phyloP scores from a whole-genome alignment of 2,329 filamentous ascomycete genomes.

The Elsinoe perseae region DNA sequence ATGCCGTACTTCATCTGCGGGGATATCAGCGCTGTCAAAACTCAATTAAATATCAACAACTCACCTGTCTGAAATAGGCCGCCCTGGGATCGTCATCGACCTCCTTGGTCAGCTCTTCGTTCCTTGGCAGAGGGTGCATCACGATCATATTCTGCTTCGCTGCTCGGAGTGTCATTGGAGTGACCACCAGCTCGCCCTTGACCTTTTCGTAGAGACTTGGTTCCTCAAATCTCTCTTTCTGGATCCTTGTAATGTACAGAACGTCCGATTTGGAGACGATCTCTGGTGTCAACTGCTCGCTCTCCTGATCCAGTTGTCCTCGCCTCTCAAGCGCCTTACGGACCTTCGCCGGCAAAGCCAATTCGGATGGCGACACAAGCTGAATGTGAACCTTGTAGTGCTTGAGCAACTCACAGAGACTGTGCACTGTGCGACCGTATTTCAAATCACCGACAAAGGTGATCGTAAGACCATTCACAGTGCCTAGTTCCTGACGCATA shows the following conservation, averaged over 20 bases:
- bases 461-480: constrained; percentile 88
- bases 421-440: constrained; percentile 92
- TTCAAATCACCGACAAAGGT: constrained; percentile 91
- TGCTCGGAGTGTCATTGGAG: constrained; percentile 81
- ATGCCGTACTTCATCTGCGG: constrained; percentile 90
- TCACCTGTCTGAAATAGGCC: constrained; percentile 98
- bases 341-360: constrained; percentile 69
- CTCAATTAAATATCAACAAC: constrained; percentile 31
- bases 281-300: constrained; percentile 72
- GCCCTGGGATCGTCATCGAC: constrained; percentile 96
- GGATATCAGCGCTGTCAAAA: constrained; percentile 36
- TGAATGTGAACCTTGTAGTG: constrained; percentile 95
- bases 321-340: constrained; percentile 62
- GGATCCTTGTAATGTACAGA: constrained; percentile 91
- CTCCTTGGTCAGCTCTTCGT: constrained; percentile 88
- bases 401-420: constrained; percentile 82
- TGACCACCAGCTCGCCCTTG: constrained; percentile 81
- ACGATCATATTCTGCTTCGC: constrained; percentile 92
- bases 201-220: constrained; percentile 73
- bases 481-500: constrained; percentile 93
- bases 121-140: constrained; percentile 89
- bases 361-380: constrained; percentile 73
- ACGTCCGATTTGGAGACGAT: constrained; percentile 83
- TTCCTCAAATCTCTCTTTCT: constrained; percentile 90
- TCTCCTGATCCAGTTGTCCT: constrained; percentile 70